These are phyloP conservation scores for Prunella vulgaris DNA, from an alignment of 257 asterid species.

Conservation along the genomic window DNA sequence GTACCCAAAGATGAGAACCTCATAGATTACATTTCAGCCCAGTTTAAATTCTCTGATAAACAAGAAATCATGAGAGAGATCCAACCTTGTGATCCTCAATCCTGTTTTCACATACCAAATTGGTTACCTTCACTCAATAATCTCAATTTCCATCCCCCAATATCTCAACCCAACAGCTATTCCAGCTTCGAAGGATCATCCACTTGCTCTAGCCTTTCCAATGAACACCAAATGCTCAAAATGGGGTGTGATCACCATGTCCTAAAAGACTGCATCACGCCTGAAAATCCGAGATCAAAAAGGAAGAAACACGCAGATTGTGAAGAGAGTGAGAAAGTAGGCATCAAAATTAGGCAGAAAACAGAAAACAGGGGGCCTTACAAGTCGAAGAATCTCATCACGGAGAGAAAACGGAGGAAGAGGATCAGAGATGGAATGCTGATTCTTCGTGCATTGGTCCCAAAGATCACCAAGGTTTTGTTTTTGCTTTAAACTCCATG, in stretches of 20 bases:
- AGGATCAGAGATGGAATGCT: conserved; percentile 62
- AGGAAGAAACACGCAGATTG: conserved; percentile 20
- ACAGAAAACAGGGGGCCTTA: conserved; percentile 32
- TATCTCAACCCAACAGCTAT: conserved; percentile 28
- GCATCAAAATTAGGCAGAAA: conserved; percentile 22
- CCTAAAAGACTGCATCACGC: too few relatives aligned
- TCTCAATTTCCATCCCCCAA: conserved; percentile 19
- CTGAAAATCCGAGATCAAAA: conserved; percentile 25
- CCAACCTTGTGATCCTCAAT: too few relatives aligned
- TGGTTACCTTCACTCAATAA: conserved; percentile 25
- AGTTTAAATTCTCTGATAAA: conserved; percentile 22
- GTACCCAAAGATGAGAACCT: conserved; percentile 47
- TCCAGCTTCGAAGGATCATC: conserved; percentile 64
- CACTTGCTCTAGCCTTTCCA: conserved; percentile 47
- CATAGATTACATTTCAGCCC: conserved; percentile 41
- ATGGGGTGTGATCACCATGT: conserved; percentile 14
- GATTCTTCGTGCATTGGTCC: conserved; percentile 77
- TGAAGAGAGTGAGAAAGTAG: background rate
- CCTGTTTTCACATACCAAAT: conserved; percentile 16
- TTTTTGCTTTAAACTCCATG: too few relatives aligned
- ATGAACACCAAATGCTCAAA: conserved; percentile 27
- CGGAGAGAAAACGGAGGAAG: conserved; percentile 80
- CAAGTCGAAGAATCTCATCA: conserved; percentile 74
- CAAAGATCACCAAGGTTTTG: conserved; percentile 73
- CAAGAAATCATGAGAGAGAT: conserved; percentile 34